Evolutionary conservation across 2,329 filamentous ascomycete species (phyloP).

Genomic region (Huntiella omanensis): DNA sequence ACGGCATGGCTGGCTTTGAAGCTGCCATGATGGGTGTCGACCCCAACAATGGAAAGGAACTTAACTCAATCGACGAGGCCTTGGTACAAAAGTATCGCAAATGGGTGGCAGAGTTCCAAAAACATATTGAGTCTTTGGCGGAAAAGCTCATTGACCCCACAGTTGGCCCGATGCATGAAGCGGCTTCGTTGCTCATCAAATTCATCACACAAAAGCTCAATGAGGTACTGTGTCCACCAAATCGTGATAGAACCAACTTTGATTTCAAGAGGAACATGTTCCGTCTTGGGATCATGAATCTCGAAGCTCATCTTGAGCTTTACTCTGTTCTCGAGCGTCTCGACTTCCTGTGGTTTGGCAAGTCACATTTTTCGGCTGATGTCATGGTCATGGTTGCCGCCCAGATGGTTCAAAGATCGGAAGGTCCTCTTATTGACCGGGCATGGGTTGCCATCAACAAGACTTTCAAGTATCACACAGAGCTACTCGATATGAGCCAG

Average conservation of each 20-base stretch:
- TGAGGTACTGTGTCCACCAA: slow-evolving; percentile 28
- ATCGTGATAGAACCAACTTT: slow-evolving; percentile 28
- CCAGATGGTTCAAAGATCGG: slow-evolving; percentile 30
- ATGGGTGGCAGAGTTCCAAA: slow-evolving; percentile 25
- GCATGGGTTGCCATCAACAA: slow-evolving; percentile 31
- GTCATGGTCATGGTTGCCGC: slow-evolving; percentile 36
- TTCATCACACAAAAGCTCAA: slow-evolving; percentile 31
- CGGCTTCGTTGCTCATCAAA: slow-evolving; percentile 28
- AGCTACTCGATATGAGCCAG: slow-evolving; percentile 29
- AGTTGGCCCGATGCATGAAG: slow-evolving; percentile 32
- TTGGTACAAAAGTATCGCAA: slow-evolving; percentile 24
- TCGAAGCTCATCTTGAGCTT: slow-evolving; percentile 27
- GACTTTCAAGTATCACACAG: slow-evolving; percentile 29
- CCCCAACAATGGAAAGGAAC: slow-evolving; percentile 15
- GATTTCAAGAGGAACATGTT: slow-evolving; percentile 34
- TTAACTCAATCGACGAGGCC: slow-evolving; percentile 13
- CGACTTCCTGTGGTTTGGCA: slow-evolving; percentile 37
- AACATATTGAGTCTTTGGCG: slow-evolving; percentile 26
- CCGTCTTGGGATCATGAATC: slow-evolving; percentile 30
- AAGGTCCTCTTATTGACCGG: slow-evolving; percentile 31
- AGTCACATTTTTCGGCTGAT: slow-evolving; percentile 35
- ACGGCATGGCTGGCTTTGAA: slow-evolving; percentile 29
- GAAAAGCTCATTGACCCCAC: slow-evolving; percentile 30
- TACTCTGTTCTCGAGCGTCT: slow-evolving; percentile 24
- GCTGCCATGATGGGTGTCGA: slow-evolving; percentile 28